Base-by-base conservation (phyloP, 2,329 filamentous ascomycete species). In the Ambrosiella cleistominuta region DNA sequence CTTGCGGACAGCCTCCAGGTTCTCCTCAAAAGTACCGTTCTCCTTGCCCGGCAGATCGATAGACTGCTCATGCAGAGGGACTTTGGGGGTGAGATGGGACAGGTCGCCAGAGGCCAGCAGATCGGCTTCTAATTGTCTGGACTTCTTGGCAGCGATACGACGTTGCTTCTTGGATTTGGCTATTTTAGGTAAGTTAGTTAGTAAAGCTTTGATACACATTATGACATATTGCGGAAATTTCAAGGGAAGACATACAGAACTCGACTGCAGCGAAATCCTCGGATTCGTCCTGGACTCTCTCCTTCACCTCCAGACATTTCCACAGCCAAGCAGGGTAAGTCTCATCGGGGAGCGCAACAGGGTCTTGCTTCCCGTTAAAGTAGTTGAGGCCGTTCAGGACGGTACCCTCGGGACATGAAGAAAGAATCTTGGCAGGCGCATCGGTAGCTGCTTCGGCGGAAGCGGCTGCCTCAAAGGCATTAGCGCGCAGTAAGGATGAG, bases 161-260 rank as follows among this genome's bases (percentile, higher is more conserved):
- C 87, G 81, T 69, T 88, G 81, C 68, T 90, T 91, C 70, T 88
- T 89, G 36, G 85, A 90, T 78, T 93, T 93, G 60, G 86, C 85
- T 89, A 61, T 60, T 37, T 35, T 38, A 9, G 11, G 42, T 11
- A 53, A 7, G 6, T 12, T 40, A 7, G 12, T 57, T 51, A 57
- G 45, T 27, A 39, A 27, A 27, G 27, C 27, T 27, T 27, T 27
- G 27, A 27, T 27, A 15, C n/a, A 44, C 7, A 12, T 7, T 2
- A 47, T 37, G 15, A 11, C 12, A 12, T 37, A 44, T 53, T 50
- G 12, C 37, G 2, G 42, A 40, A 9, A 19, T 15, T 40, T 9
- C 37, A 27, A 19, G 6, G 4, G 45, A 44, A 4, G 55, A 78
- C 84, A 55, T 79, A 91, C 87, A 90, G 69, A 88, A 93, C 64